Evolutionary conservation across 2,329 filamentous ascomycete genomes (phyloP).

Genomic region (Dichotomopilus funicola): DNA sequence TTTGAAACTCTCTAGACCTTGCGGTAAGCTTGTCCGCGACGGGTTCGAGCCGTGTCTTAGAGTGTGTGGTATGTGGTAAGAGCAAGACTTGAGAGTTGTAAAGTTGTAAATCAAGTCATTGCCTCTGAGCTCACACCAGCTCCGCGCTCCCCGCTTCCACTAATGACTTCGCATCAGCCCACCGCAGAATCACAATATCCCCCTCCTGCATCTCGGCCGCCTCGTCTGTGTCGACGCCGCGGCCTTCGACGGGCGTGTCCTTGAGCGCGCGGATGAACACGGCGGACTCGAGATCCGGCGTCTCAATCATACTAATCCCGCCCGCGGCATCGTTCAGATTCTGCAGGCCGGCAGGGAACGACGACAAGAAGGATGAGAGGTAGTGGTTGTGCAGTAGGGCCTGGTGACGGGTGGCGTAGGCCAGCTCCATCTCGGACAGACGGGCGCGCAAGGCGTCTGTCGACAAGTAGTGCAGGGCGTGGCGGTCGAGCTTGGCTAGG

Average conservation of each 20-base stretch:
- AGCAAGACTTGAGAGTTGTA: too few relatives aligned
- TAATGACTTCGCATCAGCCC: slow-evolving; percentile 64
- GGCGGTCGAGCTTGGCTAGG: slow-evolving; percentile 82
- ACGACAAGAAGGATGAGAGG: slow-evolving; percentile 71
- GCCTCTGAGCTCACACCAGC: slow-evolving; percentile 42
- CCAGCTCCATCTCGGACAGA: slow-evolving; percentile 71
- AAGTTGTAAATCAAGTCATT: too few relatives aligned
- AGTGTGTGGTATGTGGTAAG: too few relatives aligned
- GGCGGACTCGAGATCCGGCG: slow-evolving; percentile 72
- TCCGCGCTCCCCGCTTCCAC: slow-evolving; percentile 52
- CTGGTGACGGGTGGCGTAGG: slow-evolving; percentile 81
- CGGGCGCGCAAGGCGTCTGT: slow-evolving; percentile 47
- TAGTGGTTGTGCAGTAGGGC: slow-evolving; percentile 80
- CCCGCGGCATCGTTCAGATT: slow-evolving; percentile 86
- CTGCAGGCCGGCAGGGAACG: slow-evolving; percentile 73
- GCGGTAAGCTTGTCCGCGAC: too few relatives aligned
- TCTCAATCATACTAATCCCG: slow-evolving; percentile 86
- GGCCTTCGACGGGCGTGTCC: slow-evolving; percentile 52
- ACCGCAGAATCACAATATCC: slow-evolving; percentile 62
- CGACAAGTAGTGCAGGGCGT: slow-evolving; percentile 67
- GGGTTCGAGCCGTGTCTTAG: too few relatives aligned
- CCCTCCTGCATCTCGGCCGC: slow-evolving; percentile 52
- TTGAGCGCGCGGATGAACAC: slow-evolving; percentile 74
- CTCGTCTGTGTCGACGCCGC: slow-evolving; percentile 59
- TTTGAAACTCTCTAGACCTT: too few relatives aligned